These are phyloP conservation scores for Kodamaea derodonti DNA, from an alignment of 1,139 yeast genomes.

Conservation along the genomic window DNA sequence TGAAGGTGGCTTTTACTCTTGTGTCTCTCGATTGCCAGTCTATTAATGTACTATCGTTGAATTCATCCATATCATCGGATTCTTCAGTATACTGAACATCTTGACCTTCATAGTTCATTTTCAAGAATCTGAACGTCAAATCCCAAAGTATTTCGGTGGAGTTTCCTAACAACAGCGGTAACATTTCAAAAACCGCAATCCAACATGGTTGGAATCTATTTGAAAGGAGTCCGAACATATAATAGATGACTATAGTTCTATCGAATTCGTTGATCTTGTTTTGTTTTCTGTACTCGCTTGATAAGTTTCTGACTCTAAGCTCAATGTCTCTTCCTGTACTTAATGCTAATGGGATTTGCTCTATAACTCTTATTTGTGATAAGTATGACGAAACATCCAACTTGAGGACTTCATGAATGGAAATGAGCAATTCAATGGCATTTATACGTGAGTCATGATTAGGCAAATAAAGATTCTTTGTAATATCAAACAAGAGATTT, in stretches of 20 bases:
- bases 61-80: conserved; percentile 9
- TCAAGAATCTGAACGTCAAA: conserved; percentile 39
- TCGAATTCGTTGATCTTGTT: conserved; percentile 30
- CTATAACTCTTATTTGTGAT: conserved; percentile 53
- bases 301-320: conserved; percentile 63
- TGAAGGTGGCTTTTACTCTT: conserved; percentile 27
- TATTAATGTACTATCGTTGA: conserved; percentile 18
- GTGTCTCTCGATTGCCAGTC: conserved; percentile 31
- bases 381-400: conserved; percentile 30
- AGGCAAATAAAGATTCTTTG: conserved; percentile 42
- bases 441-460: conserved; percentile 44
- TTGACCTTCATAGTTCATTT: conserved; percentile 25
- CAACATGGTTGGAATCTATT: conserved; percentile 83
- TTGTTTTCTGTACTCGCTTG: conserved; percentile 41
- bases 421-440: conserved; percentile 39
- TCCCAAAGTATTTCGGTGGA: conserved; percentile 57
- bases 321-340: conserved; percentile 74
- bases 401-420: conserved; percentile 23
- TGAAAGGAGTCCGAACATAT: conserved; percentile 69
- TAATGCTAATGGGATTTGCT: conserved; percentile 66
- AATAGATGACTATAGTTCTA: conserved; percentile 48
- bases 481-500: conserved; percentile 5
- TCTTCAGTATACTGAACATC: conserved; percentile 10
- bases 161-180: conserved; percentile 45
- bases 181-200: conserved; percentile 65